Percentiles rank a stretch among this genome's conserved stretches.
These are phyloP conservation scores for Suhomyces taliae DNA, from an alignment of 1,139 yeast genomes.

Conservation along the genomic window DNA sequence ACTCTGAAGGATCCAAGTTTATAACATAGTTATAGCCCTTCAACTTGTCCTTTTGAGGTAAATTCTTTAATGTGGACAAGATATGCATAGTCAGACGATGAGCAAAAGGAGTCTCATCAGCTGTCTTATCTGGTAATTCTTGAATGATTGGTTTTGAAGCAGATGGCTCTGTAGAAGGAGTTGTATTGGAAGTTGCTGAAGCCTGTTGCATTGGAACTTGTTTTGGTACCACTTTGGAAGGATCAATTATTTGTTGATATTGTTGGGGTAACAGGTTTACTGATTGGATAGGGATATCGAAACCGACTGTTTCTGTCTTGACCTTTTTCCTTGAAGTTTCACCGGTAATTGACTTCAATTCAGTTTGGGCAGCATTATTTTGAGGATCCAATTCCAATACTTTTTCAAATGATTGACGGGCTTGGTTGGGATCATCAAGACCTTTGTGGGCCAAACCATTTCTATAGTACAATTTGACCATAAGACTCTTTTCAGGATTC, in stretches of 20 bases:
- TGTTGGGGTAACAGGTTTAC: constrained; percentile 50
- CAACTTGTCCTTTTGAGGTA: constrained; percentile 28
- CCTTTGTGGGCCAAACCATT: constrained; percentile 48
- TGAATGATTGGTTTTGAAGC: background rate
- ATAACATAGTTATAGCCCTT: constrained; percentile 46
- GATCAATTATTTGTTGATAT: constrained; percentile 18
- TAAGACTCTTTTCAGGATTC: constrained; percentile 31
- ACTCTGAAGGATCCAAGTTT: constrained; percentile 26
- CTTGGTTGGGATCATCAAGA: constrained; percentile 30
- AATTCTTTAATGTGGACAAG: constrained; percentile 25
- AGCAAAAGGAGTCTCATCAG: constrained; percentile 14
- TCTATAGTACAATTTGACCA: constrained; percentile 59
- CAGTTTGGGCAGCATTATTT: constrained; percentile 36
- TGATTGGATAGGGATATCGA: constrained; percentile 37
- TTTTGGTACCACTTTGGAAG: background rate
- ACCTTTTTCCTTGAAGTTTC: constrained; percentile 14
- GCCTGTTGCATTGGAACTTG: background rate
- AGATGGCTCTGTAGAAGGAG: background rate
- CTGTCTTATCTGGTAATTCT: background rate
- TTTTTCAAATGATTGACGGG: constrained; percentile 34
- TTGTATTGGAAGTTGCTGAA: background rate
- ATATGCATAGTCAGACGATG: constrained; percentile 32
- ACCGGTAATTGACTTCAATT: constrained; percentile 18
- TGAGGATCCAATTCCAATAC: constrained; percentile 49
- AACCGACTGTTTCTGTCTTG: constrained; percentile 9